Evolutionary conservation across 768 basidiomycete genomes (phyloP), one percentile per base, ranked within the genome.

Genomic region (Mycena belliarum): DNA sequence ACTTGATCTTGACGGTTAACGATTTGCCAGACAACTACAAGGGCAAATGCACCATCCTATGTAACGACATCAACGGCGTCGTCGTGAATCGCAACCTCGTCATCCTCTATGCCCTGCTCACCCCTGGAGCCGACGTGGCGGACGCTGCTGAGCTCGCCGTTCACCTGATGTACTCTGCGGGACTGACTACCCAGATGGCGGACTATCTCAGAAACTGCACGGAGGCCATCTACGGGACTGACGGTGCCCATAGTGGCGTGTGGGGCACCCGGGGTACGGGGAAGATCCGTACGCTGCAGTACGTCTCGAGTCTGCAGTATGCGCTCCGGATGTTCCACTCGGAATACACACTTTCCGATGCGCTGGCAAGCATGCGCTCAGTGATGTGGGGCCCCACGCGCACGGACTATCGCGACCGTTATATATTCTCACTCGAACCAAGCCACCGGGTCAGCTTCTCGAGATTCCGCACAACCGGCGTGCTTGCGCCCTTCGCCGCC

Each of bases 101-200:
- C 21, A 69, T 75, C 44, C 71, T 51, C 20, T 51, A 29, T 21
- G 41, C 32, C 14, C 69, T 79, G 12, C 71, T 76, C n/a, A 68
- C 66, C 15, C 66, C 76, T 2, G 76, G 50, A 16, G 74, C 9
- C 21, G 28, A 51, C 12, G 28, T 42, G 15, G 50, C 20, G 5
- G 50, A 51, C 68, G 72, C 74, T 6, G 76, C 75, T 12, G 77
- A 78, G 62, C 66, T 79, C 11, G 73, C 73, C 0, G 64, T 68
- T 9, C 78, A 78, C 57, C 63, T 78, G 24, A 77, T 78, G 74
- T 79, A 77, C 61, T 78, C 78, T 1, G 65, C 73, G 37, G 67
- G 66, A 23, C 65, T 79, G n/a, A 65, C 75, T 0, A 68, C 70
- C 11, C 68, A 70, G 8, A 68, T 68, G 20, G 73, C 73, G 14